Percentiles rank a stretch among this genome's conserved stretches.
Conservation (phyloP, 495 filamentous ascomycete genomes). For the Podospora appendiculata region DNA sequence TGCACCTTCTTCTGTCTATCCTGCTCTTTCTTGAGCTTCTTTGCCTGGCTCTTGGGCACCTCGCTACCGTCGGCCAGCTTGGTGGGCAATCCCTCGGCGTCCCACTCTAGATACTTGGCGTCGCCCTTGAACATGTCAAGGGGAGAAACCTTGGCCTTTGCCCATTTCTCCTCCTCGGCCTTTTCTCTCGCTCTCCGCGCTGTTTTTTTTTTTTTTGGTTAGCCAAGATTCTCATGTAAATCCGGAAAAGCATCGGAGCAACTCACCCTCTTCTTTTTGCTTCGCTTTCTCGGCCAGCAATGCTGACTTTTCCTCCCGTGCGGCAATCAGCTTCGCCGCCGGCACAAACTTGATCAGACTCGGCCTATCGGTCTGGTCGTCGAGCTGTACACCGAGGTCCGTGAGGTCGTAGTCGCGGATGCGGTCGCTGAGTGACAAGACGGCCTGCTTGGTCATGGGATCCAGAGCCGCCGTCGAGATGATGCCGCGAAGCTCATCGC, state of each 20-base stretch:
- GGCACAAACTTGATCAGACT: constrained; percentile 79
- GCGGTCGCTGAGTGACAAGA: constrained; percentile 66
- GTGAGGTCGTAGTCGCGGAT: constrained; percentile 76
- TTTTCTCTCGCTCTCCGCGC: constrained; percentile 45
- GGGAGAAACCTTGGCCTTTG: constrained; percentile 64
- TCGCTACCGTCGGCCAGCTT: constrained; percentile 69
- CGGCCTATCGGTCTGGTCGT: constrained; percentile 62
- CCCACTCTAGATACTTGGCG: constrained; percentile 71
- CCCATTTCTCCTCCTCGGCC: constrained; percentile 45
- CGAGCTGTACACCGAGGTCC: constrained; percentile 74
- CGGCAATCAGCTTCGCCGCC: constrained; percentile 61
- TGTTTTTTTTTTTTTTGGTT: constrained; percentile 6
- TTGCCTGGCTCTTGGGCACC: constrained; percentile 68
- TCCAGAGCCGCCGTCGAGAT: constrained; percentile 45
- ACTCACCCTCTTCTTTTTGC: constrained; percentile 52
- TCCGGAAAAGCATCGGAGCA: not conserved
- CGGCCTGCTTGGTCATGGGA: constrained; percentile 45
- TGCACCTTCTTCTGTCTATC: constrained; percentile 85
- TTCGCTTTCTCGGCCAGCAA: constrained; percentile 45
- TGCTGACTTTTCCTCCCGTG: constrained; percentile 60
- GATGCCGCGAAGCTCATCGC: constrained; percentile 57
- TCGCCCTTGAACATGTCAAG: constrained; percentile 66
- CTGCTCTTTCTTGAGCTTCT: constrained; percentile 90
- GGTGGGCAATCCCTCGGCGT: constrained; percentile 76
- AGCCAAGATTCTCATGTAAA: not conserved